These are phyloP conservation scores for Capsicum pubescens DNA, from an alignment of 257 asterid species.

Conservation along the genomic window DNA sequence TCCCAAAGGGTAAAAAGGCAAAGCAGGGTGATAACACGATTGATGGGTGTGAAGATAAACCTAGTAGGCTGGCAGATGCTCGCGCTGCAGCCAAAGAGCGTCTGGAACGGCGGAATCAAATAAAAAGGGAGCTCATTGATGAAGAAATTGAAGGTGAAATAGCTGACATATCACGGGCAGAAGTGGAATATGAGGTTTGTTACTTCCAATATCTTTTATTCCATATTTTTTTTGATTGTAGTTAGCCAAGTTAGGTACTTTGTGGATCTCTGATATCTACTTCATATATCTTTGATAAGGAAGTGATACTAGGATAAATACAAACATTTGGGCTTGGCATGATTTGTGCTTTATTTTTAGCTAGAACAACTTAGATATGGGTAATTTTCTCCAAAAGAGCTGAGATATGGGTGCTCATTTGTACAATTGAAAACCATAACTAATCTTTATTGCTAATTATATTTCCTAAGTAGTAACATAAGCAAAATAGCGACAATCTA, in stretches of 20 bases:
- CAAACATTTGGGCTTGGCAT: background rate
- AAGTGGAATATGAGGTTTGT: conserved; percentile 69
- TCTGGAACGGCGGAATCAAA: conserved; percentile 52
- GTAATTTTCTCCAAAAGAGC: background rate
- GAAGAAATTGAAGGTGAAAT: conserved; percentile 57
- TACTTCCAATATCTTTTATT: background rate
- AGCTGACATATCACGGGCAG: conserved; percentile 68
- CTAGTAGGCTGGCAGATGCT: conserved; percentile 49
- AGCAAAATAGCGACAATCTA: background rate
- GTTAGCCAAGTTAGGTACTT: background rate
- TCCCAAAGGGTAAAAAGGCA: conserved; percentile 92
- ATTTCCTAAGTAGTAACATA: background rate
- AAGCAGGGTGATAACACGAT: conserved; percentile 62
- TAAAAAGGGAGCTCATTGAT: conserved; percentile 54
- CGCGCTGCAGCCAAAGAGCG: conserved; percentile 75
- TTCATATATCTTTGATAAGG: background rate
- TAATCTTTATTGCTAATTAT: background rate
- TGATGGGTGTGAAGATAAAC: conserved; percentile 48
- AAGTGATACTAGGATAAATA: conserved; percentile 14
- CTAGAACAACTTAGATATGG: conserved; percentile 9
- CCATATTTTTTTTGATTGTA: background rate
- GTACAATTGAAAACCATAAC: background rate
- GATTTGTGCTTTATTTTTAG: background rate
- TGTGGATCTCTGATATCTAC: background rate
- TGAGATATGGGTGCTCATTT: conserved; percentile 11